phyloP scores from a whole-genome alignment of 257 asterid genomes.

The Marsdenia floribunda region DNA sequence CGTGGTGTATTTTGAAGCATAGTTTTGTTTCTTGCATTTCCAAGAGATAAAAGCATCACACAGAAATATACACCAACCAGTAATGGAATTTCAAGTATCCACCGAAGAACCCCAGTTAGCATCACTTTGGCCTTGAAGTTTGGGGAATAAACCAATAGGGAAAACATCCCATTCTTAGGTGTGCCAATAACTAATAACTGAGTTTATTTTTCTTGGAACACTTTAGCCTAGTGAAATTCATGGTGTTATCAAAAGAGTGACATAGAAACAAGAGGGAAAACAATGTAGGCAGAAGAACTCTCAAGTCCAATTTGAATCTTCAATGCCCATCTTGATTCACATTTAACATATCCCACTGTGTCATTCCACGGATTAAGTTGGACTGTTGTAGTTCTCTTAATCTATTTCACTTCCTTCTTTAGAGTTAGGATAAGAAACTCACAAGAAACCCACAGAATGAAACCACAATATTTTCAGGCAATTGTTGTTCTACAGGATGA shows the following conservation, averaged over 20 bases:
- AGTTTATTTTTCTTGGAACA: no score
- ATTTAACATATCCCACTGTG: not conserved
- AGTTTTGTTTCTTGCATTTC: no score
- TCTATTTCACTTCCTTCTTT: not conserved
- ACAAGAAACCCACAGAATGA: not conserved
- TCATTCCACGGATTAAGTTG: not conserved
- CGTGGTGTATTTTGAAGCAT: no score
- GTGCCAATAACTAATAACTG: no score
- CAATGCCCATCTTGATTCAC: not conserved
- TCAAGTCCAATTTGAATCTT: not conserved
- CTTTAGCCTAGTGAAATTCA: not conserved
- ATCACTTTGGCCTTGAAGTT: no score
- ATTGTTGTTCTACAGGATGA: not conserved
- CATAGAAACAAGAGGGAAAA: not conserved
- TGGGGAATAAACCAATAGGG: no score
- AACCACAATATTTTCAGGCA: not conserved
- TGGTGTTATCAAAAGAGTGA: not conserved
- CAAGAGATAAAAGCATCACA: no score
- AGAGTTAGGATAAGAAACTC: not conserved
- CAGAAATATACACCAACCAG: no score
- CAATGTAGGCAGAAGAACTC: not conserved
- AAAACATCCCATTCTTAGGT: no score
- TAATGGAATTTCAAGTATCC: no score
- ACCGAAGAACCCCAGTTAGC: no score
- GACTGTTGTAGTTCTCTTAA: not conserved